These are phyloP conservation scores for Tuber umbilicatum DNA, from an alignment of 495 filamentous ascomycete genomes.

Conservation along the genomic window DNA sequence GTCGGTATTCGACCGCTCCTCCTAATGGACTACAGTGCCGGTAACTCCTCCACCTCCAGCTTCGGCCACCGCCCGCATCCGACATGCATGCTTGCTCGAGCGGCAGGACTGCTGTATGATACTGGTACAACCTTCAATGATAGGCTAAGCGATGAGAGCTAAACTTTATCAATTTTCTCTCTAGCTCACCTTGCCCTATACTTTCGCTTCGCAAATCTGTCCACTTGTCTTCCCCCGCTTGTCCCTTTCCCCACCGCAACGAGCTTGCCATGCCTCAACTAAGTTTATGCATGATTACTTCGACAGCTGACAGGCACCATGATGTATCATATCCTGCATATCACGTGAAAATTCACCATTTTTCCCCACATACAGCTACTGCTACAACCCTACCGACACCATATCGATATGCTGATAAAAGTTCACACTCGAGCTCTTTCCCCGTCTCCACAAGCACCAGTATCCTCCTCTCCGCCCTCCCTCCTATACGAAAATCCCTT, in stretches of 20 bases:
- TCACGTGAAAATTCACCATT: not conserved
- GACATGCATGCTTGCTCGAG: not conserved
- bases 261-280: not conserved
- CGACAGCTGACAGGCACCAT: not conserved
- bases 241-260: not conserved
- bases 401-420: not conserved
- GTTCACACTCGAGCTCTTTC: not conserved
- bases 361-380: too few relatives aligned
- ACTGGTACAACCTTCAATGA: constrained; percentile 9
- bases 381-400: not conserved
- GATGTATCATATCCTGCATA: not conserved
- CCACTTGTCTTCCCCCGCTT: not conserved
- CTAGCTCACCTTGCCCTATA: constrained; percentile 3
- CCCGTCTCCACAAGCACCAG: not conserved
- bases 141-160: constrained; percentile 22
- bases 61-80: not conserved
- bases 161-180: constrained; percentile 19
- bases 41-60: not conserved
- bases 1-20: not conserved
- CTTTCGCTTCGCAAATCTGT: not conserved
- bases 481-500: not conserved
- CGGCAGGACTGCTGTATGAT: not conserved
- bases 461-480: not conserved
- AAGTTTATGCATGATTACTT: not conserved
- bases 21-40: not conserved